Percentiles rank a stretch among this genome's conserved stretches.
phyloP scores from a whole-genome alignment of 306 rosid species.

The Prunus mume region DNA sequence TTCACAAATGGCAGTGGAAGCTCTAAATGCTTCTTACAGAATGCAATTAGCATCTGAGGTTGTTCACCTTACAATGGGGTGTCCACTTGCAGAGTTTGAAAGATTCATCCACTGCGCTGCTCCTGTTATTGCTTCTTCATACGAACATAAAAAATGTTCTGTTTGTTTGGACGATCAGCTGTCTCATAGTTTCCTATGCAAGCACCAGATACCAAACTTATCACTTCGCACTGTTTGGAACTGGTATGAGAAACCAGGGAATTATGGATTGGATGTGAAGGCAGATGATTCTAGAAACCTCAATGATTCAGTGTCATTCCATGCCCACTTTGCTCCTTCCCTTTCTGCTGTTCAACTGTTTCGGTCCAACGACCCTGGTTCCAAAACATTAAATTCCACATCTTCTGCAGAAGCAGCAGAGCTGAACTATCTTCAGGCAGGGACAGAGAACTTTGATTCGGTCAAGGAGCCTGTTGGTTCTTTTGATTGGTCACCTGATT shows the following conservation, averaged over 20 bases:
- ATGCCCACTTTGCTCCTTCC: conserved; percentile 20
- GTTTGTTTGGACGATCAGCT: conserved; percentile 9
- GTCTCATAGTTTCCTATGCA: conserved; percentile 16
- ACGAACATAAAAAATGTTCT: not conserved
- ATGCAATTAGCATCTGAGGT: conserved; percentile 18
- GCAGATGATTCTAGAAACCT: conserved; percentile 9
- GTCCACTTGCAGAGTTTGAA: conserved; percentile 25
- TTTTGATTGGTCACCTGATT: conserved; percentile 3
- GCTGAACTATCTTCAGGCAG: not conserved
- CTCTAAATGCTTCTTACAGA: conserved; percentile 11
- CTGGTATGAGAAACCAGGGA: conserved; percentile 26
- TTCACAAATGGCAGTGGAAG: conserved; percentile 10
- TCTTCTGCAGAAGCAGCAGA: not conserved
- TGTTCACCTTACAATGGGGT: conserved; percentile 6
- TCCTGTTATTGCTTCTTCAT: conserved; percentile 17
- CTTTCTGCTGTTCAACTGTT: conserved; percentile 25
- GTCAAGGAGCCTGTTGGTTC: conserved; percentile 1
- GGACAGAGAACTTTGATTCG: not conserved
- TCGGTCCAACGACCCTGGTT: not conserved
- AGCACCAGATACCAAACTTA: conserved; percentile 20
- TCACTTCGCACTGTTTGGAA: conserved; percentile 23
- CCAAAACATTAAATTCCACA: not conserved
- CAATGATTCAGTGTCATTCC: conserved; percentile 8
- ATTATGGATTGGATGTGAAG: conserved; percentile 21
- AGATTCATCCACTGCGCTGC: conserved; percentile 19